Evolutionary conservation across 2,329 filamentous ascomycete species (phyloP).

Genomic region (Rugonectria rugulosa): DNA sequence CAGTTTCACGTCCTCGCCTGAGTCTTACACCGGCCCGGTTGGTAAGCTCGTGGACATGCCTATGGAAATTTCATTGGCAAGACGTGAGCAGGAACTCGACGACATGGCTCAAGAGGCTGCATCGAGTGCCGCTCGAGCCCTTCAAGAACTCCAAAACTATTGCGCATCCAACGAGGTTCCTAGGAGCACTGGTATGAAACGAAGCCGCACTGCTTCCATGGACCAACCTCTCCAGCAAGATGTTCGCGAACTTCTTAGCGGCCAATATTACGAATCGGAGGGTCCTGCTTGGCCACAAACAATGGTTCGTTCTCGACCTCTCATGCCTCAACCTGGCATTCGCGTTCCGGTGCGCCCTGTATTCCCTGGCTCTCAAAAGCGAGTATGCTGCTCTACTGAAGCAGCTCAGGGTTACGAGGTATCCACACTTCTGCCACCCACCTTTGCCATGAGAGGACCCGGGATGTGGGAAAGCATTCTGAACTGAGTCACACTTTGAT

Average conservation of each 20-base stretch:
- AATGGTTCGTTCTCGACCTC: constrained; percentile 46
- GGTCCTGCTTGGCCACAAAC: constrained; percentile 46
- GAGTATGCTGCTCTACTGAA: constrained; percentile 71
- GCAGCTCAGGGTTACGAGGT: constrained; percentile 57
- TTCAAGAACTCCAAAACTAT: constrained; percentile 68
- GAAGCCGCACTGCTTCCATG: constrained; percentile 65
- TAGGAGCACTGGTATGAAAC: constrained; percentile 58
- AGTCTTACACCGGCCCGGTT: constrained; percentile 62
- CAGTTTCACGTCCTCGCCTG: constrained; percentile 62
- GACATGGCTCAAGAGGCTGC: constrained; percentile 51
- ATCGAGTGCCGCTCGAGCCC: constrained; percentile 62
- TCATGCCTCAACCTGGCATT: constrained; percentile 36
- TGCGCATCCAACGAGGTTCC: constrained; percentile 48
- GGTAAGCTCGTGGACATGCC: constrained; percentile 60
- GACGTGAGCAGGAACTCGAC: constrained; percentile 57
- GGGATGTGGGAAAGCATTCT: constrained; percentile 74
- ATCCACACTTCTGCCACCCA: constrained; percentile 59
- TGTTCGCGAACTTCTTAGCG: constrained; percentile 67
- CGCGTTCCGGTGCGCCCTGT: constrained; percentile 52
- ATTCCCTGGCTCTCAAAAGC: constrained; percentile 64
- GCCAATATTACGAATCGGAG: constrained; percentile 40
- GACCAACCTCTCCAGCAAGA: constrained; percentile 71
- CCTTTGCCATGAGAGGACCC: constrained; percentile 60
- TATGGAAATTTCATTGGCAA: constrained; percentile 55
- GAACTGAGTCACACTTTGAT: constrained; percentile 48